Conservation (phyloP, 1,139 yeast species). For the Scheffersomyces titani region DNA sequence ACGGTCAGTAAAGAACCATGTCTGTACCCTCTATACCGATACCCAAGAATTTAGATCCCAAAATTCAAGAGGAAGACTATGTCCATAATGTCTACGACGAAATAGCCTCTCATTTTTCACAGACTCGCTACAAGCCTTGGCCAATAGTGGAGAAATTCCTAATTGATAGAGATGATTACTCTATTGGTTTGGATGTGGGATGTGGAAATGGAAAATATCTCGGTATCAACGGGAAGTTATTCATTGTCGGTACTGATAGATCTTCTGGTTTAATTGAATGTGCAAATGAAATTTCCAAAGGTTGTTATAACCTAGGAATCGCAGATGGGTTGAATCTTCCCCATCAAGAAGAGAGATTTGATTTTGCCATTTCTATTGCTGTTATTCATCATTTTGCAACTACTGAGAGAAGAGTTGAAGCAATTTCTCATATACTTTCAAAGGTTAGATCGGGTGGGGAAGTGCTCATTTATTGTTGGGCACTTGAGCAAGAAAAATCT, state of each 20-base stretch:
- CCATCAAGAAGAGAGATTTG: slow-evolving; percentile 60
- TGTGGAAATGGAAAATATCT: slow-evolving; percentile 97
- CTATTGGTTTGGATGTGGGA: slow-evolving; percentile 72
- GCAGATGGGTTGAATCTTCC: slow-evolving; percentile 81
- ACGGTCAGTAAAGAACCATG: slow-evolving; percentile 17
- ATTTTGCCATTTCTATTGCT: slow-evolving; percentile 93
- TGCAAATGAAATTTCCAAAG: slow-evolving; percentile 53
- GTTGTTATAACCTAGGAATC: slow-evolving; percentile 46
- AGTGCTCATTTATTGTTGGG: slow-evolving; percentile 92
- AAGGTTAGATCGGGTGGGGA: slow-evolving; percentile 62
- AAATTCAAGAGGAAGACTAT: slow-evolving; percentile 65
- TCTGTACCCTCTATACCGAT: slow-evolving; percentile 35
- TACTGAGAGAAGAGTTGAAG: slow-evolving; percentile 70
- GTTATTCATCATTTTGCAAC: slow-evolving; percentile 97
- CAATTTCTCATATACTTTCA: slow-evolving; percentile 66
- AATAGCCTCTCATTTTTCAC: slow-evolving; percentile 90
- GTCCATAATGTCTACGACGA: slow-evolving; percentile 92
- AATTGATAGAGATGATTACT: slow-evolving; percentile 27
- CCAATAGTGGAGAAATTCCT: slow-evolving; percentile 85
- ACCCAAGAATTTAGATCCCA: slow-evolving; percentile 41
- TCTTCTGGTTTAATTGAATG: slow-evolving; percentile 76
- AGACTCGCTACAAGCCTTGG: slow-evolving; percentile 96
- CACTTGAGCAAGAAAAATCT: slow-evolving; percentile 84
- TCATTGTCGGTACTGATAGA: slow-evolving; percentile 79
- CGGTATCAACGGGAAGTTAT: slow-evolving; percentile 65